Percentiles rank a stretch among this genome's conserved stretches.
These are phyloP conservation scores for Fraxinus americana DNA, from an alignment of 257 asterid species.

Conservation along the genomic window DNA sequence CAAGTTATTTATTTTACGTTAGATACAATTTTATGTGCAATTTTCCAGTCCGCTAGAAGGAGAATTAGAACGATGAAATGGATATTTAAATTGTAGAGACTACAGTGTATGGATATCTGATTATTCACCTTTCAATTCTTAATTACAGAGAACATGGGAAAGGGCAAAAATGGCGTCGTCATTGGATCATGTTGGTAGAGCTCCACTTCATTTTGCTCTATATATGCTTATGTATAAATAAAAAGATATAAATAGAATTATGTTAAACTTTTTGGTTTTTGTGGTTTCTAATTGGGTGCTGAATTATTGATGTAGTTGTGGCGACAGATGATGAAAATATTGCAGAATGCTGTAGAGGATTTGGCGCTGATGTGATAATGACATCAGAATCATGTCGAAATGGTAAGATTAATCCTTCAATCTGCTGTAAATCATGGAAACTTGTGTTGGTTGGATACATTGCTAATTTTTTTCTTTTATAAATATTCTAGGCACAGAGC, in stretches of 20 bases:
- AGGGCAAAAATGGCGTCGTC: conserved; percentile 73
- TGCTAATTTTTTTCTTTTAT: conserved; percentile 1
- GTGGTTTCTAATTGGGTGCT: conserved; percentile 21
- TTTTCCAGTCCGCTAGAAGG: neutral
- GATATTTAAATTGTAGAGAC: neutral
- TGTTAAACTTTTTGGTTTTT: conserved; percentile 10
- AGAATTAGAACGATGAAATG: neutral
- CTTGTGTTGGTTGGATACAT: neutral
- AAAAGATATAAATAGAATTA: neutral
- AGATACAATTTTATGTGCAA: neutral
- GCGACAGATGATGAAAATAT: conserved; percentile 90
- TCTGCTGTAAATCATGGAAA: neutral
- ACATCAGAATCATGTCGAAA: conserved; percentile 84
- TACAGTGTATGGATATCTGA: neutral
- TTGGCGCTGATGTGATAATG: conserved; percentile 93
- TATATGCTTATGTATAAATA: neutral
- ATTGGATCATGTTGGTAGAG: conserved; percentile 75
- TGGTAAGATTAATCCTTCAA: conserved; percentile 40
- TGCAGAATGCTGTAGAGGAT: conserved; percentile 88
- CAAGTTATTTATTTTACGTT: neutral
- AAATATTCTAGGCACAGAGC: conserved; percentile 64
- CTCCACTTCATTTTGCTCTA: neutral
- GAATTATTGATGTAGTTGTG: conserved; percentile 52
- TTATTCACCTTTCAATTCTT: conserved; percentile 18
- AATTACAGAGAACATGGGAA: conserved; percentile 93